Base-by-base conservation (phyloP, 768 basidiomycete genomes). In the Dacryopinax primogenitus region DNA sequence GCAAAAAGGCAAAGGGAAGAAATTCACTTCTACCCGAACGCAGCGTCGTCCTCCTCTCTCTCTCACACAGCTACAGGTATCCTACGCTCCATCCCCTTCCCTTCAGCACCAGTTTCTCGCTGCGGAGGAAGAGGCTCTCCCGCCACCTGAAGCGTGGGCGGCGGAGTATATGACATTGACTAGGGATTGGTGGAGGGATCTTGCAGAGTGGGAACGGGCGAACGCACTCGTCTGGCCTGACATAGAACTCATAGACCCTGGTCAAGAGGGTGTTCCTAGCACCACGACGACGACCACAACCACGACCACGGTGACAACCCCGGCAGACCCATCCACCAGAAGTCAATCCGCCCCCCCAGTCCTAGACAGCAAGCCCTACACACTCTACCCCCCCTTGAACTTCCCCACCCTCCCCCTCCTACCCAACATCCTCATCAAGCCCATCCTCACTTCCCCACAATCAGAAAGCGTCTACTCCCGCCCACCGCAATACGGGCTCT, bases 401-500 rank as follows among this genome's bases (percentile, higher is more conserved):
- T 47, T 11, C 45, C 23, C 45, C 45, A 23, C 45, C 7, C 45
- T 47, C 45, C 45, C 45, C 11, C 45, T 7, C 12, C 45, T 47
- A 12, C 45, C 45, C 7, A 47, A 47, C 45, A 47, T 47, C 13
- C 45, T 47, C 23, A 47, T 47, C 45, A 47, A 47, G 23, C 45
- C 45, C 13, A 47, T 47, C 45, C 45, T 23, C 45, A 23, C 45
- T 23, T 47, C 45, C 45, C 13, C 13, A 21, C 45, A 23, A 13
- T 9, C 45, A 21, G 45, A 47, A 12, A 47, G 45, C 45, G 62
- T 71, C 32, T 74, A 73, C 66, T 64, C 69, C 39, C 71, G 72
- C 33, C 73, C 74, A 18, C 66, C 73, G 18, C 66, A 71, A 1
- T 90, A 86, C 71, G 80, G 82, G 1, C 74, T 90, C 0, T 89